phyloP scores from a whole-genome alignment of 768 basidiomycete species.

The Butyriboletus loyo region DNA sequence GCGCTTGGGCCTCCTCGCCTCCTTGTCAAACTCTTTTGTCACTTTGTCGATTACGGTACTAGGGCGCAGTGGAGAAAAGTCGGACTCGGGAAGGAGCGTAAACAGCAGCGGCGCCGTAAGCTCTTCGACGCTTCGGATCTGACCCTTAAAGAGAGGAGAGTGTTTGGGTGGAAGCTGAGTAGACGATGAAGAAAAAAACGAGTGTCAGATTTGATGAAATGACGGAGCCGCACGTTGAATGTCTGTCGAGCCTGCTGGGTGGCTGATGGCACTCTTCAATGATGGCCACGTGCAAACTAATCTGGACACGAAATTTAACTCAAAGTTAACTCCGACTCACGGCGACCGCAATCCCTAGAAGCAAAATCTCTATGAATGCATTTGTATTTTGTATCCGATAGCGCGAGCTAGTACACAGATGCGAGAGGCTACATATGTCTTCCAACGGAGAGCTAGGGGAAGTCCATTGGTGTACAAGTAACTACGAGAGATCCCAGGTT shows the following conservation, averaged over 20 bases:
- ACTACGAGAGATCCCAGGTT: conserved; percentile 30
- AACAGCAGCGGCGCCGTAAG: conserved; percentile 10
- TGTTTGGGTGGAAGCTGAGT: not conserved
- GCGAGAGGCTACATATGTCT: conserved; percentile 32
- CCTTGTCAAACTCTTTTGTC: conserved; percentile 2
- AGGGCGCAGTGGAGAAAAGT: conserved; percentile 19
- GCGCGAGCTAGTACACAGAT: conserved; percentile 24
- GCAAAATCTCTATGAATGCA: conserved; percentile 17
- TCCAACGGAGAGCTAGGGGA: conserved; percentile 19
- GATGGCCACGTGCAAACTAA: conserved; percentile 3
- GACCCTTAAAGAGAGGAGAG: not conserved
- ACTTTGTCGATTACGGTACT: conserved; percentile 22
- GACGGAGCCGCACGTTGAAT: not conserved
- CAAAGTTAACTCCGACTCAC: conserved; percentile 9
- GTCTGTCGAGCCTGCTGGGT: not conserved
- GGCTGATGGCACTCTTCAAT: conserved; percentile 1
- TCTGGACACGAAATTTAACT: not conserved
- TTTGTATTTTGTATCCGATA: conserved; percentile 16
- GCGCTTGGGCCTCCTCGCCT: not conserved
- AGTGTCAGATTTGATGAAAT: not conserved
- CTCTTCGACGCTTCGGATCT: not conserved
- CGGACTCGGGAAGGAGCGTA: conserved; percentile 7
- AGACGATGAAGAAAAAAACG: not conserved
- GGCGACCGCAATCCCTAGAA: conserved; percentile 1
- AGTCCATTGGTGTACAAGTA: conserved; percentile 33